Percentiles rank a stretch among this genome's conserved stretches.
These are phyloP conservation scores for Rutstroemia sp. DNA, from an alignment of 2,329 filamentous ascomycete species.

Conservation along the genomic window DNA sequence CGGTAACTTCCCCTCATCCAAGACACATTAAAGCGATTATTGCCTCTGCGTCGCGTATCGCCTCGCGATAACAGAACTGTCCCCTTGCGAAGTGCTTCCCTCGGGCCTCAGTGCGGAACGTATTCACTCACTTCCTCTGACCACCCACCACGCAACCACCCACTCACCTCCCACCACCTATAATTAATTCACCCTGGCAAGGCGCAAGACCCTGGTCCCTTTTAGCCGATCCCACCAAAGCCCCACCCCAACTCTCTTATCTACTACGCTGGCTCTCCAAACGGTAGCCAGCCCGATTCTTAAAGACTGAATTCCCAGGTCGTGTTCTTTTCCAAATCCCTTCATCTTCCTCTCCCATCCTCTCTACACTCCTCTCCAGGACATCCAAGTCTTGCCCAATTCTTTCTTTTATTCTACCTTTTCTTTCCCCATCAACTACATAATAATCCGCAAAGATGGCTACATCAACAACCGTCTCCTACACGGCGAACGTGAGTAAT, in stretches of 20 bases:
- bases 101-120: no score
- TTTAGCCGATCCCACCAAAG: background rate
- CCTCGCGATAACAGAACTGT: no score
- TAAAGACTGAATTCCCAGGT: background rate
- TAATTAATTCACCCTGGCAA: background rate
- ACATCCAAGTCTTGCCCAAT: background rate
- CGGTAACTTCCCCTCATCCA: no score
- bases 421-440: background rate
- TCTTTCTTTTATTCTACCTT: background rate
- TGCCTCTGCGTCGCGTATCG: no score
- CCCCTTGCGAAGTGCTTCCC: no score
- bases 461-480: slow-evolving; percentile 28
- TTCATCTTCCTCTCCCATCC: background rate
- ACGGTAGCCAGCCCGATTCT: background rate
- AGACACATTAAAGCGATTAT: no score
- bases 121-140: no score
- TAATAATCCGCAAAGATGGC: slow-evolving; percentile 25
- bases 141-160: no score
- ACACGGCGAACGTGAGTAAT: slow-evolving; percentile 34
- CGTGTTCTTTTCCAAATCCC: background rate
- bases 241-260: background rate
- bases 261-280: background rate
- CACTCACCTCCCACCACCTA: background rate
- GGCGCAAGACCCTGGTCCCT: no score
- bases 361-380: background rate